Percentiles rank a stretch among this genome's conserved stretches.
Evolutionary conservation across 345 rosid species (phyloP).

Genomic region (Eucalyptus cloeziana): DNA sequence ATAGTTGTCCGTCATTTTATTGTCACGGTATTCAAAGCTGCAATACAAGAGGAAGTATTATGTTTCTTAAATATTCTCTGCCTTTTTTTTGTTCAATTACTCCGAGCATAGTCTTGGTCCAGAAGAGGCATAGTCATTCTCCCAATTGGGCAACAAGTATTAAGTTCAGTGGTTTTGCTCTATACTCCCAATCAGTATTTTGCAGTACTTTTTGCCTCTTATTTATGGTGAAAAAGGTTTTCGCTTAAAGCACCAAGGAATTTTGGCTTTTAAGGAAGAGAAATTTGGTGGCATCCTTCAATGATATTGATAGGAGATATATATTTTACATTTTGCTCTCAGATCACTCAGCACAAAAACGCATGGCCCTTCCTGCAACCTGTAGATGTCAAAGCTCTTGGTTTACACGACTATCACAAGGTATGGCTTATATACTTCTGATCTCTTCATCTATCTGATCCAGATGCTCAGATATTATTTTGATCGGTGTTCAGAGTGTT

Average conservation of each 20-base stretch:
- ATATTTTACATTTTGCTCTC: neutral
- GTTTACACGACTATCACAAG: constrained; percentile 77
- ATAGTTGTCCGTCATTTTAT: neutral
- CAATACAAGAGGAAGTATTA: neutral
- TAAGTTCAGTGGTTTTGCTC: neutral
- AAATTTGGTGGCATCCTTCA: neutral
- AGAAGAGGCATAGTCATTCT: neutral
- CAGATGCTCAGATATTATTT: neutral
- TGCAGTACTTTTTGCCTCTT: neutral
- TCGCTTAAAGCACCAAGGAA: neutral
- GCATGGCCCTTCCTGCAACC: constrained; percentile 88
- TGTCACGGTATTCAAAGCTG: neutral
- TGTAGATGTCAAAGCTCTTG: constrained; percentile 77
- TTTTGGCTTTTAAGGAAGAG: neutral
- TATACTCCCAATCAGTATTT: neutral
- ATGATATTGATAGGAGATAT: neutral
- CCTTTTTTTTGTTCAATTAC: neutral
- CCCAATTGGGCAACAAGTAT: neutral
- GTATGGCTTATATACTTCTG: constrained; percentile 2
- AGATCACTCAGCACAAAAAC: constrained; percentile 80
- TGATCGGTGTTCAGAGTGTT: neutral
- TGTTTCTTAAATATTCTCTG: neutral
- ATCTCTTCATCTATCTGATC: neutral
- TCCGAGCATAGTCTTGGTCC: neutral
- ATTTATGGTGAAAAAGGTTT: neutral